These are phyloP conservation scores for Styphnolobium japonicum DNA, from an alignment of 306 rosid species.

Conservation along the genomic window DNA sequence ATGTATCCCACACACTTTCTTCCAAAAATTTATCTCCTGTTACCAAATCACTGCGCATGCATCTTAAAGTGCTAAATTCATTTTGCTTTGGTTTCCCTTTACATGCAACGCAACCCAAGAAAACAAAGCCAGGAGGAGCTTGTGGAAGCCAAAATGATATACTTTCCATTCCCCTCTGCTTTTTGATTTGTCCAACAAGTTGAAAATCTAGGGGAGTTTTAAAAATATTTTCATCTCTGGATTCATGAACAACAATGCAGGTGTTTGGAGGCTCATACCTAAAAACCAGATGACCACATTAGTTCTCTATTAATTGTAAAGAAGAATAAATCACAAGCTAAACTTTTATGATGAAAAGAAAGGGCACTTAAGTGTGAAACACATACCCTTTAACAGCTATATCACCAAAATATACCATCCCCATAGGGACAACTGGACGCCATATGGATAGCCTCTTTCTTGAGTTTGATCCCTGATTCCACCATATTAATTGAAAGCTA, in stretches of 20 bases:
- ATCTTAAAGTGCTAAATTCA: constrained; percentile 71
- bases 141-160: constrained; percentile 94
- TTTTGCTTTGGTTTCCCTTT: constrained; percentile 74
- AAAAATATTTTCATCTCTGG: constrained; percentile 62
- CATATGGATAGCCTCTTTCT: constrained; percentile 81
- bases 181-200: constrained; percentile 80
- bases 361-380: constrained; percentile 17
- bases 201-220: constrained; percentile 80
- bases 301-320: constrained; percentile 8
- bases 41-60: constrained; percentile 87
- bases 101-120: constrained; percentile 84
- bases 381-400: constrained; percentile 76
- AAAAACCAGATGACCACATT: constrained; percentile 16
- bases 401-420: constrained; percentile 89
- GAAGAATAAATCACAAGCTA: constrained; percentile 8
- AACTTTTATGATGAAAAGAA: background rate
- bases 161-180: constrained; percentile 80
- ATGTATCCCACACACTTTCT: constrained; percentile 89
- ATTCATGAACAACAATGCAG: constrained; percentile 76
- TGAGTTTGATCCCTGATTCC: constrained; percentile 76
- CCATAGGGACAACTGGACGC: constrained; percentile 86
- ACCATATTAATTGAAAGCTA: constrained; percentile 84
- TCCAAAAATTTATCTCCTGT: constrained; percentile 81
- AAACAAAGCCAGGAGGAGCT: constrained; percentile 92
- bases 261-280: constrained; percentile 95